Percentiles rank a stretch among this genome's conserved stretches.
Conservation (phyloP, 371 early-diverging fungal species). For the Mucor mucedo region DNA sequence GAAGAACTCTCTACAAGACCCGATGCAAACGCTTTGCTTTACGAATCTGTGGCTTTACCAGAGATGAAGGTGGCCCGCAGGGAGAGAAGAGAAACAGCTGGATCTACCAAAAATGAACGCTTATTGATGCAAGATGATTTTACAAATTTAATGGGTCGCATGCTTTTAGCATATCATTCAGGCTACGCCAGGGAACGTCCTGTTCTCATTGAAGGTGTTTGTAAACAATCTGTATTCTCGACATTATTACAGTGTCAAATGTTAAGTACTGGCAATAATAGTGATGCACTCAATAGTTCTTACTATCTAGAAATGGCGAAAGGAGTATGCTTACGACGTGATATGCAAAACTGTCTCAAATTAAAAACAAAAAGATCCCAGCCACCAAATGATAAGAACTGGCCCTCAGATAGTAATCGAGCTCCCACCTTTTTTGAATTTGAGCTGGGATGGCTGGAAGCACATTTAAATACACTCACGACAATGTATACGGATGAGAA, state of each 20-base stretch:
- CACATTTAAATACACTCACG: constrained; percentile 37
- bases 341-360: constrained; percentile 49
- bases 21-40: background rate
- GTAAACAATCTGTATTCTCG: constrained; percentile 18
- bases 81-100: background rate
- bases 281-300: constrained; percentile 27
- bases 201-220: constrained; percentile 26
- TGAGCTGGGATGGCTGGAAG: constrained; percentile 29
- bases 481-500: constrained; percentile 46
- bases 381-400: constrained; percentile 31
- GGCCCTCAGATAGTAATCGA: constrained; percentile 27
- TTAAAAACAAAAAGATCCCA: constrained; percentile 1
- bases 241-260: constrained; percentile 36
- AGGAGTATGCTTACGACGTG: constrained; percentile 54
- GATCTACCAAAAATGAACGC: background rate
- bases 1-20: background rate
- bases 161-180: constrained; percentile 25
- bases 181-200: constrained; percentile 24
- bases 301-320: constrained; percentile 59
- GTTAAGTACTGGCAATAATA: constrained; percentile 13
- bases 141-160: constrained; percentile 23
- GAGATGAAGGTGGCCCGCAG: constrained; percentile 23
- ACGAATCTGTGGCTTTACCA: constrained; percentile 14
- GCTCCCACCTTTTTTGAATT: background rate
- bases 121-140: constrained; percentile 27